Evolutionary conservation across 441 rosid species (phyloP), one percentile per base, ranked within the genome.

Genomic region (Pelargonium cotyledonis): DNA sequence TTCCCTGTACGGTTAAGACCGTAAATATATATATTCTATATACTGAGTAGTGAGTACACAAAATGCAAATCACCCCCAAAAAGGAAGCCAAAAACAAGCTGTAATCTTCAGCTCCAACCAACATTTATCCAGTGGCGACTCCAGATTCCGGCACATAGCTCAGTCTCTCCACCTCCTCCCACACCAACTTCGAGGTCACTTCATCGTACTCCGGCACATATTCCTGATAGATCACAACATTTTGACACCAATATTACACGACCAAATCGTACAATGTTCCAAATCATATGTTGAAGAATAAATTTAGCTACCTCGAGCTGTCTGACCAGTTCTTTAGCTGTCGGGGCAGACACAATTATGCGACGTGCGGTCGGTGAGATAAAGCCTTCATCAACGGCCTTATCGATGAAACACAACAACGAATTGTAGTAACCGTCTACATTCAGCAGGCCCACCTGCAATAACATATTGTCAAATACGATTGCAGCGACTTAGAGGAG

Each of bases 351-450:
- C 65, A 94, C 77, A 66, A 94, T 87, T 71, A 94, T 94, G 68
- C 90, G 83, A 63, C 97, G 99, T 26, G 98, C 91, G 14, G 72
- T 79, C 0, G 93, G 88, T 0, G 97, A 88, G 61, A 94, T 80
- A 63, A 94, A 94, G 43, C 98, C 98, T 84, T 94, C 98, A 71
- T 89, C 97, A 0, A 94, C 96, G 41, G 99, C 96, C 80, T 91
- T 89, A 31, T 94, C 98, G 1, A 94, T 77, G 57, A 94, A 91
- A 70, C 85, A 81, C 74, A 94, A 79, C 76, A 94, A 77, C 8
- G 99, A 91, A 75, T 91, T 87, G 76, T 89, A 94, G 78, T 72
- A 94, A n/a, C 97, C 99, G 80, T 94, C 95, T 43, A 94, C 96
- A 76, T 94, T 94, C 82, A 94, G 77, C 19, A 94, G 91, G 55